Percentiles rank a stretch among this genome's conserved stretches.
These are phyloP conservation scores for Arabidopsis suecica DNA, from an alignment of 345 rosid species.

Conservation along the genomic window DNA sequence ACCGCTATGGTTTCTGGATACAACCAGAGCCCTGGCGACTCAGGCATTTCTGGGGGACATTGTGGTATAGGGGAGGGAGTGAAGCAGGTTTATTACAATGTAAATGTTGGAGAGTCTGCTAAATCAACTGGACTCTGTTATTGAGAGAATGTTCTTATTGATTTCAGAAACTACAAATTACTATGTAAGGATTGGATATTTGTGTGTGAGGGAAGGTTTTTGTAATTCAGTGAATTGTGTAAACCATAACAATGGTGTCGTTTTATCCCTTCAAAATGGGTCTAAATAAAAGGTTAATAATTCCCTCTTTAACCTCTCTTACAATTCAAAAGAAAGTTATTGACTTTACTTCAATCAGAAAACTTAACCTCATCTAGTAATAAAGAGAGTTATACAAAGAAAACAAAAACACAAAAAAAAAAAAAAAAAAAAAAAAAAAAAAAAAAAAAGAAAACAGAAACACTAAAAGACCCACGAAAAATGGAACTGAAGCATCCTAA, in stretches of 20 bases:
- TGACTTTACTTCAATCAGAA: background rate
- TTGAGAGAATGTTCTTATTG: constrained; percentile 33
- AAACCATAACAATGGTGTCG: constrained; percentile 25
- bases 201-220: constrained; percentile 18
- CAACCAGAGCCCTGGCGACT: constrained; percentile 31
- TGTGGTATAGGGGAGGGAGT: constrained; percentile 50
- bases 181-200: constrained; percentile 17
- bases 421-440: background rate
- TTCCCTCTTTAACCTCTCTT: background rate
- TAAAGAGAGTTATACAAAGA: background rate
- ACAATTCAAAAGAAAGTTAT: background rate
- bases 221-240: constrained; percentile 35
- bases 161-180: constrained; percentile 1
- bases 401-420: background rate
- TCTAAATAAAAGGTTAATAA: constrained; percentile 37
- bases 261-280: constrained; percentile 15
- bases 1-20: constrained; percentile 41
- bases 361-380: background rate
- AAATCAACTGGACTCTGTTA: constrained; percentile 53
- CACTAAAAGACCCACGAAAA: background rate
- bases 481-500: background rate
- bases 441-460: background rate
- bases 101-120: constrained; percentile 41
- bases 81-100: constrained; percentile 42
- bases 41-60: constrained; percentile 35